Percentiles rank a stretch among this genome's conserved stretches.
These are phyloP conservation scores for Rhizoclosmatium sp. DNA, from an alignment of 192 early-diverging fungal species.

Conservation along the genomic window DNA sequence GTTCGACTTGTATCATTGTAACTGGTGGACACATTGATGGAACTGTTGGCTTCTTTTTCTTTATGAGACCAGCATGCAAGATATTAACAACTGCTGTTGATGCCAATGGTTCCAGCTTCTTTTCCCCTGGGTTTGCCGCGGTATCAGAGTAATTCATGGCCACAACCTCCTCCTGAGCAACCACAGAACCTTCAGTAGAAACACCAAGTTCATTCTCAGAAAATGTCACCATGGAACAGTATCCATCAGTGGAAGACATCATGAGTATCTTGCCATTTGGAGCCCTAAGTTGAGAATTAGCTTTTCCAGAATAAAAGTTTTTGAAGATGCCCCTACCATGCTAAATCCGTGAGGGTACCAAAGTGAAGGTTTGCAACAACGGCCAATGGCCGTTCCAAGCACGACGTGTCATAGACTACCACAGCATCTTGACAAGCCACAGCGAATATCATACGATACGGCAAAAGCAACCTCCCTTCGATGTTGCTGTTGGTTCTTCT, in stretches of 20 bases:
- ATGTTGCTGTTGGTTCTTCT: not conserved
- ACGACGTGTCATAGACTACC: conserved; percentile 86
- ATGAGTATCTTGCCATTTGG: conserved; percentile 77
- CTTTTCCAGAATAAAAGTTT: conserved; percentile 14
- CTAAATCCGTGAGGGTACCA: conserved; percentile 86
- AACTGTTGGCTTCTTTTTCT: conserved; percentile 21
- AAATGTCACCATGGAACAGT: conserved; percentile 80
- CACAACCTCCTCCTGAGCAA: too few species aligned
- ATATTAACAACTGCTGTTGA: conserved; percentile 13
- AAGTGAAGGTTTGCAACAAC: conserved; percentile 84
- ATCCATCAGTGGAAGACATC: conserved; percentile 86
- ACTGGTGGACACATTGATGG: not conserved
- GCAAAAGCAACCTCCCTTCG: conserved; percentile 42
- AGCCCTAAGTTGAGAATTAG: conserved; percentile 50
- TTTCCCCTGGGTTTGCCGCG: too few species aligned
- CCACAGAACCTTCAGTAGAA: not conserved
- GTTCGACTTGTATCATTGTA: not conserved
- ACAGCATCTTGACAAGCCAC: conserved; percentile 86
- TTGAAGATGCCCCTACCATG: conserved; percentile 67
- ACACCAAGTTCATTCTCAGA: conserved; percentile 72
- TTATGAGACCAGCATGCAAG: conserved; percentile 14
- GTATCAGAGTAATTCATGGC: too few species aligned
- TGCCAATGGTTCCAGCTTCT: not conserved
- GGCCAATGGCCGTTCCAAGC: conserved; percentile 68
- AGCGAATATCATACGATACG: conserved; percentile 84